Conservation (phyloP, 495 filamentous ascomycete species). For the Penicillium cosmopolitanum region DNA sequence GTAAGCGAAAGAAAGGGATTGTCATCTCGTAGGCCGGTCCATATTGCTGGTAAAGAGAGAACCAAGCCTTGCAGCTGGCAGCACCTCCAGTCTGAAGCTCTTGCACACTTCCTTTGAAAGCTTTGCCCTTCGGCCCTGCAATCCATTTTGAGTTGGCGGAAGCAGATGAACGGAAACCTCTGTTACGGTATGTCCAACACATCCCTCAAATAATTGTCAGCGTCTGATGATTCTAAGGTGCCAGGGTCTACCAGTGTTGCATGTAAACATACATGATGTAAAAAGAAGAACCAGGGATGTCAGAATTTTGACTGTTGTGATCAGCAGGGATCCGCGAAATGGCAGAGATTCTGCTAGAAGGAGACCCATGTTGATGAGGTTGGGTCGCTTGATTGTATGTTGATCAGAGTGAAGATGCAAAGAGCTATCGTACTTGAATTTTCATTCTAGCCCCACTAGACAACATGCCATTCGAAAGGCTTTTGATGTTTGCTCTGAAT, state of each 20-base stretch:
- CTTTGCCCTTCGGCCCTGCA: not conserved
- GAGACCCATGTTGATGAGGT: not conserved
- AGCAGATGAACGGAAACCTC: not conserved
- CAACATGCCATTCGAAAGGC: too few species aligned
- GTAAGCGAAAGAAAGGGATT: not conserved
- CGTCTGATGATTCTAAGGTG: not conserved
- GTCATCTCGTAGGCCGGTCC: not conserved
- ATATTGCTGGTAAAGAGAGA: not conserved
- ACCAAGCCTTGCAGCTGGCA: not conserved
- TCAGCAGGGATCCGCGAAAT: not conserved
- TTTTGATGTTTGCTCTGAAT: too few species aligned
- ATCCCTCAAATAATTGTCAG: not conserved
- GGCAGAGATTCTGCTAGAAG: not conserved
- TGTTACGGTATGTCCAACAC: not conserved
- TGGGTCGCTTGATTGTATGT: too few species aligned
- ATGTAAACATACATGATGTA: not conserved
- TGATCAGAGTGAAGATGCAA: too few species aligned
- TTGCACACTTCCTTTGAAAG: not conserved
- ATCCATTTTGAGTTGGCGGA: not conserved
- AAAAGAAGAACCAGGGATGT: not conserved
- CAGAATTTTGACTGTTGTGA: not conserved
- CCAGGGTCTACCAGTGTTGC: not conserved
- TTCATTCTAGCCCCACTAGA: too few species aligned
- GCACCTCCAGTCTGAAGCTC: not conserved
- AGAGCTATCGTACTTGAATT: too few species aligned